Evolutionary conservation across 495 filamentous ascomycete species (phyloP).

Genomic region (Cercophora samala): DNA sequence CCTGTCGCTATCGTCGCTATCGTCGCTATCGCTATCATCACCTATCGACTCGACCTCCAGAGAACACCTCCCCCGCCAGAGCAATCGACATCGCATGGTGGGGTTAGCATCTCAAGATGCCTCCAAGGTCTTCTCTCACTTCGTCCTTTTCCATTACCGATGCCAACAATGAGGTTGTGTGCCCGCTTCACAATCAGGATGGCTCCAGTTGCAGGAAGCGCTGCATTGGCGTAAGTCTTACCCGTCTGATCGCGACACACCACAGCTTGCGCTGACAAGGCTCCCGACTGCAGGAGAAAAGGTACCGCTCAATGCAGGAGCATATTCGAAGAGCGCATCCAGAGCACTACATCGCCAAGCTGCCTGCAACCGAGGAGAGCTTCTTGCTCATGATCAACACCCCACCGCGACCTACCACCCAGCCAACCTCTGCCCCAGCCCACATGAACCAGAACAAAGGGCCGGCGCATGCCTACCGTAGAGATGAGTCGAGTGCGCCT

Average conservation of each 20-base stretch:
- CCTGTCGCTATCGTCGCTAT: constrained; percentile 1
- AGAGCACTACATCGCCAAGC: constrained; percentile 96
- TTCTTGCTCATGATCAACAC: constrained; percentile 93
- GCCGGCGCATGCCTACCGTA: constrained; percentile 50
- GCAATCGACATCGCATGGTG: constrained; percentile 45
- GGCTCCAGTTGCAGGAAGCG: constrained; percentile 96
- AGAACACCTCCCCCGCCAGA: constrained; percentile 30
- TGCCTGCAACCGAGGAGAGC: constrained; percentile 97
- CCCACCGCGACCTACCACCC: constrained; percentile 64
- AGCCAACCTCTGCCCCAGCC: constrained; percentile 23
- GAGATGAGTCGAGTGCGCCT: constrained; percentile 66
- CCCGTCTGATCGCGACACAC: constrained; percentile 24
- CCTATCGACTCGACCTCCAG: constrained; percentile 31
- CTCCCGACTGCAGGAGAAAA: constrained; percentile 67
- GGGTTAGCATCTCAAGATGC: constrained; percentile 59
- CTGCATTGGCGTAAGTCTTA: constrained; percentile 87
- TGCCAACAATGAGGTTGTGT: constrained; percentile 92
- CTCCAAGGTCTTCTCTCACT: constrained; percentile 80
- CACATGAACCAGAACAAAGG: constrained; percentile 35
- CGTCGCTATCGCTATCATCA: constrained; percentile 23
- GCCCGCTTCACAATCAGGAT: constrained; percentile 93
- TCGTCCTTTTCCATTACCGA: constrained; percentile 90
- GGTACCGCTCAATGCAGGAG: constrained; percentile 99
- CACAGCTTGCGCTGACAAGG: constrained; percentile 17
- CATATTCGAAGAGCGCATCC: constrained; percentile 97